Conservation (phyloP, 192 early-diverging fungal species). For the Pilaira anomala region DNA sequence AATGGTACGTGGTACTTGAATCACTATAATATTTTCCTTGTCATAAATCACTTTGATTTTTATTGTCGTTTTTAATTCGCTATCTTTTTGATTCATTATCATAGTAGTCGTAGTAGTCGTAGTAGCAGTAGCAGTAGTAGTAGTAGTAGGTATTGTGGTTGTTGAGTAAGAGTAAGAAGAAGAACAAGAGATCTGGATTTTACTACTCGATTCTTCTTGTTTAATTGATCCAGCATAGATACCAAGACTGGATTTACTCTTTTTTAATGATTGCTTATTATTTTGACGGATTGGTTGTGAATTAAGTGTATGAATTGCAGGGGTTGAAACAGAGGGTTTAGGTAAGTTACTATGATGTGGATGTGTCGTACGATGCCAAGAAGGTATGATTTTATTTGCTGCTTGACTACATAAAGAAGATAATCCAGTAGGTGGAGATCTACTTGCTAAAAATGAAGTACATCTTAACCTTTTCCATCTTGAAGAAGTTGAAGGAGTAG, state of each 20-base stretch:
- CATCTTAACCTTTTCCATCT: constrained; percentile 20
- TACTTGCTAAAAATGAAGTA: constrained; percentile 10
- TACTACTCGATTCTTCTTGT: no score
- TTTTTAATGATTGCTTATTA: not conserved
- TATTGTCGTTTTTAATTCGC: constrained; percentile 2
- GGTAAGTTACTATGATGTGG: no score
- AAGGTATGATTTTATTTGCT: constrained; percentile 18
- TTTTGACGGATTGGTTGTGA: constrained; percentile 11
- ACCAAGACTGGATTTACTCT: constrained; percentile 4
- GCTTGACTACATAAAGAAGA: constrained; percentile 28
- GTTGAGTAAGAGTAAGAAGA: no score
- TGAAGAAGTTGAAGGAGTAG: not conserved
- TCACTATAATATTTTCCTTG: constrained; percentile 26
- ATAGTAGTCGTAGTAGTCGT: no score
- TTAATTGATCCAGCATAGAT: no score
- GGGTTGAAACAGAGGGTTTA: constrained; percentile 14
- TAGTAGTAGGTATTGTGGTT: not conserved
- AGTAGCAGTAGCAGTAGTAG: not conserved
- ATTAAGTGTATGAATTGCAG: not conserved
- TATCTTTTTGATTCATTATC: no score
- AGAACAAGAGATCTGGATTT: no score
- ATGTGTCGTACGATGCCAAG: constrained; percentile 8
- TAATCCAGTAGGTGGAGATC: constrained; percentile 9
- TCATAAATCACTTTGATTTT: constrained; percentile 31
- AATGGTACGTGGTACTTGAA: constrained; percentile 32